Conservation (phyloP, 371 early-diverging fungal species). For the Rhizopus delemar region DNA sequence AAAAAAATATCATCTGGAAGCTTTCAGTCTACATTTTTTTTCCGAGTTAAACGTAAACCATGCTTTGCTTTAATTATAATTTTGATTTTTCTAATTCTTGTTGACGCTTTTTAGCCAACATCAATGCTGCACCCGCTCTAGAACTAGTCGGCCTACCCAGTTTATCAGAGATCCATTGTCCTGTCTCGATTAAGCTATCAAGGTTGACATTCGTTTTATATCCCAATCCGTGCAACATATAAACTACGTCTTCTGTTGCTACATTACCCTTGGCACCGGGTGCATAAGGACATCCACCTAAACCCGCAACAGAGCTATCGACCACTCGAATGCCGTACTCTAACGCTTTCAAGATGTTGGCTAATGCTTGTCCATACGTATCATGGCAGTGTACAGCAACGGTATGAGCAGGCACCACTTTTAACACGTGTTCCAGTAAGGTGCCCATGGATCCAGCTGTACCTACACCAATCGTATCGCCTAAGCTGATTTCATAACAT, state of each 20-base stretch:
- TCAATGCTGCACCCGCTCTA: constrained; percentile 51
- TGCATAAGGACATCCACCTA: constrained; percentile 98
- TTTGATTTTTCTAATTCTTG: constrained; percentile 15
- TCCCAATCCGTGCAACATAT: constrained; percentile 87
- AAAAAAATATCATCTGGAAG: too few species aligned
- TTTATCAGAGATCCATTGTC: constrained; percentile 82
- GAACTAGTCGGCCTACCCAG: constrained; percentile 64
- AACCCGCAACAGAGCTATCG: constrained; percentile 91
- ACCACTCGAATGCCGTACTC: constrained; percentile 88
- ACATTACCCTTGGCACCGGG: constrained; percentile 96
- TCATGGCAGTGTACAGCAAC: constrained; percentile 96
- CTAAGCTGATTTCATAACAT: constrained; percentile 95
- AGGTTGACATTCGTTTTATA: constrained; percentile 82
- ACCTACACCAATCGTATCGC: constrained; percentile 96
- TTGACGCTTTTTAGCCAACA: constrained; percentile 28
- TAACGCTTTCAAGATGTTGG: constrained; percentile 86
- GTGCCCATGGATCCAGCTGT: constrained; percentile 75
- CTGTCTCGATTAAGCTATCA: constrained; percentile 68
- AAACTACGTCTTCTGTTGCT: constrained; percentile 95
- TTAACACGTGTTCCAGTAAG: constrained; percentile 74
- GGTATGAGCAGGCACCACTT: constrained; percentile 72
- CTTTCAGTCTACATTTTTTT: too few species aligned
- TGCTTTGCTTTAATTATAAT: background rate
- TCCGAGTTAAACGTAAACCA: too few species aligned
- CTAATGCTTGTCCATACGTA: constrained; percentile 97